phyloP scores from a whole-genome alignment of 2,329 filamentous ascomycete species.

The Monilinia fructigena region DNA sequence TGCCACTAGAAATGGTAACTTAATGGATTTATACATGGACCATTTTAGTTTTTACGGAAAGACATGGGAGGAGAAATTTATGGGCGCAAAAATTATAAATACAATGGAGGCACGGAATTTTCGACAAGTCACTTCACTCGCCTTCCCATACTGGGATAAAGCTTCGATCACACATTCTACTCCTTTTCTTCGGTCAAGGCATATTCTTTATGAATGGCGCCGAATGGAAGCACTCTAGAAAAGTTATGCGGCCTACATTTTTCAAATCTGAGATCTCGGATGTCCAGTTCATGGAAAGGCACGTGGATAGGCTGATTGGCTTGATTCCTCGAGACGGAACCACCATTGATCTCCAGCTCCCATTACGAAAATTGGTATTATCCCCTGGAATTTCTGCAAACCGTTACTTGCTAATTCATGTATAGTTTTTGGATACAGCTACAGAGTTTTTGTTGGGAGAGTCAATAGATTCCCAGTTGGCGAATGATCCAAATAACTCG shows the following conservation, averaged over 20 bases:
- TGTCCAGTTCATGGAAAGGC: constrained; percentile 7
- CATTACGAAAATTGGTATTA: constrained; percentile 8
- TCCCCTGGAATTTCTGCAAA: neutral
- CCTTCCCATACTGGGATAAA: constrained; percentile 11
- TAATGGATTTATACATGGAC: constrained; percentile 16
- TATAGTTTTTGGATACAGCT: constrained; percentile 15
- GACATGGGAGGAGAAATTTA: constrained; percentile 11
- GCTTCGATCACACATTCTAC: constrained; percentile 8
- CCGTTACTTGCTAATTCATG: neutral
- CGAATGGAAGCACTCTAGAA: constrained; percentile 16
- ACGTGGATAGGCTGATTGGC: constrained; percentile 6
- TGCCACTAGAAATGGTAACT: constrained; percentile 3
- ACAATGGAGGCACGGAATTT: constrained; percentile 15
- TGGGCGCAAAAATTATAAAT: constrained; percentile 9
- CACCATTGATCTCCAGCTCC: constrained; percentile 20
- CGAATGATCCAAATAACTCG: constrained; percentile 4
- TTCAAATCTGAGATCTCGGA: constrained; percentile 9
- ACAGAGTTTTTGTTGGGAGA: constrained; percentile 17
- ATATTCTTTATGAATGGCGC: constrained; percentile 18
- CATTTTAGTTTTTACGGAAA: constrained; percentile 11
- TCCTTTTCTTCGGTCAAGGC: constrained; percentile 14
- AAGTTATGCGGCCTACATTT: constrained; percentile 16
- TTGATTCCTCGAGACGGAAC: constrained; percentile 19
- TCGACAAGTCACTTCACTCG: constrained; percentile 12
- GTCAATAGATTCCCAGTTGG: constrained; percentile 9